phyloP scores from a whole-genome alignment of 805 yeast genomes.

The Wickerhamiella alocasiicola region DNA sequence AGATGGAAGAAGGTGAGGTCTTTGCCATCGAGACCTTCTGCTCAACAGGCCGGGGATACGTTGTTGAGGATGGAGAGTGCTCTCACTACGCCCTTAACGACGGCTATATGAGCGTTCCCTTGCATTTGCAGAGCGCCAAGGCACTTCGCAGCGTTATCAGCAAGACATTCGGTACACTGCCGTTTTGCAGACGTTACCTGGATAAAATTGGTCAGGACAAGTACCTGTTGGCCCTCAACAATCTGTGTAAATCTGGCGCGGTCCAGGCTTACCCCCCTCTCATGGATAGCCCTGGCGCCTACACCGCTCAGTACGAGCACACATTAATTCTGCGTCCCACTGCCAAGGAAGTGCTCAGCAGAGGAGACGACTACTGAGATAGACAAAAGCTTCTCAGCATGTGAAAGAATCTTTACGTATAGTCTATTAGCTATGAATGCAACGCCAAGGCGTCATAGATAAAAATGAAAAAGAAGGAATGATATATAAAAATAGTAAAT shows the following conservation, averaged over 20 bases:
- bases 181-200: slow-evolving; percentile 91
- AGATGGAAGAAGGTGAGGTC: slow-evolving; percentile 98
- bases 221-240: slow-evolving; percentile 75
- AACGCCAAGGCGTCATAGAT: too few species aligned
- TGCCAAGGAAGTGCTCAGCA: slow-evolving; percentile 83
- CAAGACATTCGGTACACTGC: slow-evolving; percentile 79
- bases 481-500: too few species aligned
- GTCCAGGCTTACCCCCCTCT: slow-evolving; percentile 92
- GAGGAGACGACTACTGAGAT: slow-evolving; percentile 95
- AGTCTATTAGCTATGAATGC: too few species aligned
- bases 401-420: too few species aligned
- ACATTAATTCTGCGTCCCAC: slow-evolving; percentile 84
- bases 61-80: slow-evolving; percentile 75
- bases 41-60: slow-evolving; percentile 89
- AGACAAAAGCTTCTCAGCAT: too few species aligned
- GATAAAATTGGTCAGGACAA: slow-evolving; percentile 88
- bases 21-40: slow-evolving; percentile 99
- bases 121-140: slow-evolving; percentile 56
- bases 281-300: slow-evolving; percentile 67
- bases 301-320: slow-evolving; percentile 96
- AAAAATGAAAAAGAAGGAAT: too few species aligned
- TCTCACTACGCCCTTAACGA: slow-evolving; percentile 74
- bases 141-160: slow-evolving; percentile 58
- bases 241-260: slow-evolving; percentile 72
- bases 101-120: slow-evolving; percentile 37